phyloP scores from a whole-genome alignment of 768 basidiomycete genomes.

The Lyophyllum decastes region DNA sequence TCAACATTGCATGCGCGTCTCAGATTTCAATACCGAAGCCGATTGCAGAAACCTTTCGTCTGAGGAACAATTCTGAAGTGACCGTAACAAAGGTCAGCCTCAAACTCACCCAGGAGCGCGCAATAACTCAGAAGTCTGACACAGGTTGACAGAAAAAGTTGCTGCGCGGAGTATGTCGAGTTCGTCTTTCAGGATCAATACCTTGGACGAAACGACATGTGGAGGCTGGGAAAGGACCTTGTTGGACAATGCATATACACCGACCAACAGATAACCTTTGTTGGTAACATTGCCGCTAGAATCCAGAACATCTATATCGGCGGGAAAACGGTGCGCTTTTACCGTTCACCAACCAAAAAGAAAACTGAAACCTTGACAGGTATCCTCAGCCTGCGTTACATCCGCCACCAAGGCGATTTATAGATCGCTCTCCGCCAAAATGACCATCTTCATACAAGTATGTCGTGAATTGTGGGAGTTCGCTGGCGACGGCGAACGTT shows the following conservation, averaged over 20 bases:
- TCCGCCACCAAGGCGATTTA: slow-evolving; percentile 86
- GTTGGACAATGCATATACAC: slow-evolving; percentile 80
- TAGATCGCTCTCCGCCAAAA: slow-evolving; percentile 87
- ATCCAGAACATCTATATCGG: slow-evolving; percentile 77
- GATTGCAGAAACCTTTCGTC: slow-evolving; percentile 67
- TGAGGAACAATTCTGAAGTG: slow-evolving; percentile 76
- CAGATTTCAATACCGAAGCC: slow-evolving; percentile 78
- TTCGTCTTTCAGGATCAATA: slow-evolving; percentile 95
- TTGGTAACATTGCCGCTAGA: slow-evolving; percentile 80
- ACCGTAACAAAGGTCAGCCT: slow-evolving; percentile 62
- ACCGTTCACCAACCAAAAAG: slow-evolving; percentile 3
- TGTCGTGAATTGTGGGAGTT: slow-evolving; percentile 97
- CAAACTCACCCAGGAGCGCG: neutral
- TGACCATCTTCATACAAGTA: slow-evolving; percentile 95
- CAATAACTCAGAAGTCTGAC: slow-evolving; percentile 12
- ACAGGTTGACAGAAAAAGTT: slow-evolving; percentile 67
- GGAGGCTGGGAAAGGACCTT: slow-evolving; percentile 84
- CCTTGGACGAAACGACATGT: slow-evolving; percentile 95
- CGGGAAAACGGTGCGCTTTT: slow-evolving; percentile 56
- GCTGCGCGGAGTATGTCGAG: slow-evolving; percentile 80
- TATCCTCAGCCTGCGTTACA: slow-evolving; percentile 81
- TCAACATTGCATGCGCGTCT: neutral
- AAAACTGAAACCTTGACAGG: slow-evolving; percentile 39
- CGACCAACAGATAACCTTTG: slow-evolving; percentile 83
- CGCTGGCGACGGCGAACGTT: slow-evolving; percentile 92